These are phyloP conservation scores for Aspergillus carbonarius DNA, from an alignment of 2,329 filamentous ascomycete species.

Conservation along the genomic window DNA sequence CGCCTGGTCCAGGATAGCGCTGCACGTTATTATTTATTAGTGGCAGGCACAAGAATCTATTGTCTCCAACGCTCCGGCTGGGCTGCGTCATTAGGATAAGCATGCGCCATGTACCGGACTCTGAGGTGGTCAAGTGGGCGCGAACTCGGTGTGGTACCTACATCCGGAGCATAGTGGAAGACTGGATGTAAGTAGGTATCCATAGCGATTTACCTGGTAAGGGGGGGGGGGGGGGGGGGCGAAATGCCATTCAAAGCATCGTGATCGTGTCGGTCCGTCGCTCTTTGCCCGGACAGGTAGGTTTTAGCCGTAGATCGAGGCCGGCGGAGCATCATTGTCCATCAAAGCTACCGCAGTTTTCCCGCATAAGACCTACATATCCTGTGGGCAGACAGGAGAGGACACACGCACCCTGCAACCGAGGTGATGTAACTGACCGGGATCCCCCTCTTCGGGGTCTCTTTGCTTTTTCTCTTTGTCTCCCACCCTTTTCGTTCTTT, in stretches of 20 bases:
- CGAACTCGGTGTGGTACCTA: neutral
- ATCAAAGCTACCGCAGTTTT: neutral
- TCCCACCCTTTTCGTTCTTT: neutral
- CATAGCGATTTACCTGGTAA: neutral
- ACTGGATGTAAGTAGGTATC: neutral
- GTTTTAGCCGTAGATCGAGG: neutral
- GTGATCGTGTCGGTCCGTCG: constrained; percentile 5
- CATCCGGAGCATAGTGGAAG: neutral
- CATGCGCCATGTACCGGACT: neutral
- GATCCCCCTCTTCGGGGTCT: neutral
- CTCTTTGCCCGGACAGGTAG: constrained; percentile 13
- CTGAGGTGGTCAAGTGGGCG: neutral
- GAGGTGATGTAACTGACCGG: neutral
- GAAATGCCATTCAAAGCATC: constrained; percentile 1
- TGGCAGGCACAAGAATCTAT: constrained; percentile 2
- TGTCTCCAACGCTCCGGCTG: constrained; percentile 1
- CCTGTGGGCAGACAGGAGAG: neutral
- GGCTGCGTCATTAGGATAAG: neutral
- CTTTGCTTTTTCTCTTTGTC: neutral
- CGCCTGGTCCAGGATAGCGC: neutral
- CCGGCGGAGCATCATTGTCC: neutral
- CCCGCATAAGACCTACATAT: neutral
- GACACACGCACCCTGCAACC: neutral
- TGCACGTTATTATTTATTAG: constrained; percentile 2
- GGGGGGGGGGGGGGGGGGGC: neutral